phyloP scores from a whole-genome alignment of 75 land plant genomes.

The Selaginella moellendorffii region DNA sequence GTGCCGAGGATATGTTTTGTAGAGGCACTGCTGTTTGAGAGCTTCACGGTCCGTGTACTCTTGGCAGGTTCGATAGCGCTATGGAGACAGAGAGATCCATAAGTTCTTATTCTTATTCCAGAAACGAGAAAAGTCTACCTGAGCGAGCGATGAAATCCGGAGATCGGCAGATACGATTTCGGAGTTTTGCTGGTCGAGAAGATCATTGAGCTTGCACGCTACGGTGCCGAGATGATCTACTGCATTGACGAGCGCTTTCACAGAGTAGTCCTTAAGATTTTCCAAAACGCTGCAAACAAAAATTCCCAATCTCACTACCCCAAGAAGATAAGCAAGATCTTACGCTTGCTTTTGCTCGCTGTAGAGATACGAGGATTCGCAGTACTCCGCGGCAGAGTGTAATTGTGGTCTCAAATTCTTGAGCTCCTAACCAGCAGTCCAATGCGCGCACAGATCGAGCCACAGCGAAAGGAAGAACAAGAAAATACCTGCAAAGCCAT shows the following conservation, averaged over 20 bases:
- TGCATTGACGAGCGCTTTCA: constrained; percentile 94
- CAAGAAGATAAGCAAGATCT: no score
- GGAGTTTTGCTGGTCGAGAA: constrained; percentile 60
- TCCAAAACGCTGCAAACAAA: constrained; percentile 71
- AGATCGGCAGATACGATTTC: constrained; percentile 66
- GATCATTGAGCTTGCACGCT: constrained; percentile 79
- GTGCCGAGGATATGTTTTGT: constrained; percentile 43
- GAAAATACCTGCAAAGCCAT: background rate
- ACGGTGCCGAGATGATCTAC: constrained; percentile 98
- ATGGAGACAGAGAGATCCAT: background rate
- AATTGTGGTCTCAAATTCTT: constrained; percentile 54
- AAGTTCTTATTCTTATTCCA: no score
- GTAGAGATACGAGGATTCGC: constrained; percentile 48
- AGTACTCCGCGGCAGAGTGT: constrained; percentile 83
- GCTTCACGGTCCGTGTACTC: constrained; percentile 66
- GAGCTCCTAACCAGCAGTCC: constrained; percentile 44
- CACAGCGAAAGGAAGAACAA: background rate
- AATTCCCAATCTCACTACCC: no score
- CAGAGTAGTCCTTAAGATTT: constrained; percentile 91
- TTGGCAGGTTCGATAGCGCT: constrained; percentile 77
- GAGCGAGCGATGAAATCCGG: constrained; percentile 47
- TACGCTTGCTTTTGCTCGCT: constrained; percentile 54
- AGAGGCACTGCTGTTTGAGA: constrained; percentile 55
- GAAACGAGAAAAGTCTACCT: constrained; percentile 28
- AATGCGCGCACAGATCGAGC: no score